Base-by-base conservation (phyloP, 2,329 filamentous ascomycete species). In the Hypoxylon rubiginosum region DNA sequence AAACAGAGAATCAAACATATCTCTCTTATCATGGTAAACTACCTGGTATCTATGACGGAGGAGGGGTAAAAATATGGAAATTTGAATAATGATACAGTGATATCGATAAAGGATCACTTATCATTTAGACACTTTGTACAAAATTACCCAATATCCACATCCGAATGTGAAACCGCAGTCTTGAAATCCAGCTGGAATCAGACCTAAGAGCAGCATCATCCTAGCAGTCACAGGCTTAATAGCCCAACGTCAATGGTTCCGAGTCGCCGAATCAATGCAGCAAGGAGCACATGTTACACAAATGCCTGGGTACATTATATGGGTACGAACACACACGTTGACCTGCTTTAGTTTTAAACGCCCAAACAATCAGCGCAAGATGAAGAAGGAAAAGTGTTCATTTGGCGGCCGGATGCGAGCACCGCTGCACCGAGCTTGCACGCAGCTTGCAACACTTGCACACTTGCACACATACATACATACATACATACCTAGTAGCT, bases 201-300 rank as follows among this genome's bases (percentile, higher is more conserved):
- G 6, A 52, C 41, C 54, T 36, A 52, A 60, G 28, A 49, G 52
- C 45, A 43, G 51, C 50, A 62, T 58, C 49, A 67, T 62, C 62
- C 66, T 8, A 62, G 61, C 45, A 64, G 24, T 52, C 32, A 15
- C 39, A 58, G 51, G 10, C 41, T n/a, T 39, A 6, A 39, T 36
- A 36, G 32, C 13, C 61, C 51, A 57, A 62, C 54, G 49, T 65
- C 62, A 30, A 64, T 49, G 57, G 46, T 66, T 61, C 66, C 66
- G 62, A 68, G 62, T 57, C 58, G 58, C 62, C 62, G 62, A 68
- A 68, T 68, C 56, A 69, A 64, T 67, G 60, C 57, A 56, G 49
- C 45, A 64, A 57, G 54, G 46, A 62, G 55, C 54, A 56, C 19
- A 10, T 36, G 62, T 67, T 65, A 58, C 64, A 67, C 64, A 3